Percentiles rank a stretch among this genome's conserved stretches.
These are phyloP conservation scores for Pseudozyma thailandica DNA, from an alignment of 1,284 basidiomycete genomes.

Conservation along the genomic window DNA sequence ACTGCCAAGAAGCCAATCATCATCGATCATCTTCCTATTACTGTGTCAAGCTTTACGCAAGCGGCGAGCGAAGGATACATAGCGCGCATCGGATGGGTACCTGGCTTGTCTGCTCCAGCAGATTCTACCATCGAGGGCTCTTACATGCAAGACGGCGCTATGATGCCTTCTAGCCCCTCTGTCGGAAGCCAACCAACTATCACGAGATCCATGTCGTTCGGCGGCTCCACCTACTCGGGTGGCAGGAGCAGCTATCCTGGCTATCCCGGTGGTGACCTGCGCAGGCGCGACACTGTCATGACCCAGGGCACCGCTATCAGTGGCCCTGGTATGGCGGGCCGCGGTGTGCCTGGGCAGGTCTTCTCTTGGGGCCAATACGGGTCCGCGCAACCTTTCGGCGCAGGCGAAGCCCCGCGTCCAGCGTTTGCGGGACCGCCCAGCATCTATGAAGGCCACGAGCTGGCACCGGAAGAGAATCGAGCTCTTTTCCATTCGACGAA, in stretches of 20 bases:
- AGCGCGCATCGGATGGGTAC: constrained; percentile 60
- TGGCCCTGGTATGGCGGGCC: constrained; percentile 60
- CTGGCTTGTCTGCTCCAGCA: constrained; percentile 50
- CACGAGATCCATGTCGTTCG: constrained; percentile 43
- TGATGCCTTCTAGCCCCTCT: constrained; percentile 8
- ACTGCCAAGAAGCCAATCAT: constrained; percentile 62
- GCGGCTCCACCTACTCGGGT: constrained; percentile 28
- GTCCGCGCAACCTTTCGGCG: constrained; percentile 46
- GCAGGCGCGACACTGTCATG: constrained; percentile 59
- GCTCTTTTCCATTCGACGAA: constrained; percentile 54
- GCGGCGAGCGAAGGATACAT: constrained; percentile 40
- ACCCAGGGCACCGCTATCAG: constrained; percentile 51
- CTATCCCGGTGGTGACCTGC: constrained; percentile 39
- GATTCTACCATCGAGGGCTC: background rate
- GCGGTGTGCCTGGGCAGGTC: constrained; percentile 60
- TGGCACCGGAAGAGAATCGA: constrained; percentile 42
- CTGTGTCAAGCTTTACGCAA: constrained; percentile 57
- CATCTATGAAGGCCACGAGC: constrained; percentile 52
- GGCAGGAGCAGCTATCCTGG: constrained; percentile 27
- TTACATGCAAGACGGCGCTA: constrained; percentile 1
- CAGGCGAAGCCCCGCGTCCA: constrained; percentile 29
- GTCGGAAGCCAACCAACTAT: constrained; percentile 19
- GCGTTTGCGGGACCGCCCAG: constrained; percentile 60
- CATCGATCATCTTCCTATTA: constrained; percentile 64
- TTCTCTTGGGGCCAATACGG: constrained; percentile 58